Evolutionary conservation across 768 basidiomycete species (phyloP).

Genomic region (Suillus brevipes): DNA sequence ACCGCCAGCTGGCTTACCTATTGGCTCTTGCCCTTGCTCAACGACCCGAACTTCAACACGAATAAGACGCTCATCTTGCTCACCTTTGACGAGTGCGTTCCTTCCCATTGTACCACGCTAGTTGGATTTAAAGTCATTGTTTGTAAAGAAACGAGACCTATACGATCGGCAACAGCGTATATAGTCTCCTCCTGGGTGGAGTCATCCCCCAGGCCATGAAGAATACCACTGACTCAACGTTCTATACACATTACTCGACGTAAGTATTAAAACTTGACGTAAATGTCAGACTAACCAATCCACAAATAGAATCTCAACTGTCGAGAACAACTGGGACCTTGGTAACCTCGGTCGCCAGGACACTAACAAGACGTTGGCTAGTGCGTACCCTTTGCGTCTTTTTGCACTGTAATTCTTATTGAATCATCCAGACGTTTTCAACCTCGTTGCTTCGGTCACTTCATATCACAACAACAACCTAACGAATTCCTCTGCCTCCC

Average conservation of each 20-base stretch:
- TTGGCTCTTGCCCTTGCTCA: conserved; percentile 54
- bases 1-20: conserved; percentile 45
- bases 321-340: conserved; percentile 63
- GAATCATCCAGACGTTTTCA: conserved; percentile 47
- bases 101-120: not conserved
- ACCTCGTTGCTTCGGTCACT: conserved; percentile 47
- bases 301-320: conserved; percentile 43
- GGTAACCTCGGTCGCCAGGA: conserved; percentile 60
- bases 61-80: conserved; percentile 55
- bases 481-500: conserved; percentile 22
- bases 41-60: conserved; percentile 53
- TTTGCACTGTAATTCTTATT: not conserved
- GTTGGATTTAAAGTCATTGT: not conserved
- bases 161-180: conserved; percentile 48
- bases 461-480: conserved; percentile 44
- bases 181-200: conserved; percentile 44
- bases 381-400: not conserved
- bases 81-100: conserved; percentile 62
- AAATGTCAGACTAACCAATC: not conserved
- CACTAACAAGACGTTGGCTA: conserved; percentile 44
- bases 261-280: conserved; percentile 13
- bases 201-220: conserved; percentile 43
- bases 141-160: conserved; percentile 28
- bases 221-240: conserved; percentile 50
- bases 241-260: conserved; percentile 62